These are phyloP conservation scores for Lipomyces anomalus DNA, from an alignment of 805 yeast species.

Conservation along the genomic window DNA sequence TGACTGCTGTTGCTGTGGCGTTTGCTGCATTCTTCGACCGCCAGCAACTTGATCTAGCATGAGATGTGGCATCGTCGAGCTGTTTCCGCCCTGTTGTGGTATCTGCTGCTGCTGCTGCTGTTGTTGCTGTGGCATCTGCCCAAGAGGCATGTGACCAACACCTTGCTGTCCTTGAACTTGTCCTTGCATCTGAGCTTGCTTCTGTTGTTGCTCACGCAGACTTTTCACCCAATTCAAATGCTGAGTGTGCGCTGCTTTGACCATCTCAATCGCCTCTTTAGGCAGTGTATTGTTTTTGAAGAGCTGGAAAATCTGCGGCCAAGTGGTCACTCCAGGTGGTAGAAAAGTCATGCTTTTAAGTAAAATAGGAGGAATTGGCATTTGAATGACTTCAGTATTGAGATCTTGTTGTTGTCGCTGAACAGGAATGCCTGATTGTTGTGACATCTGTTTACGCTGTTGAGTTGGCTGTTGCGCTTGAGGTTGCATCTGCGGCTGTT, in stretches of 20 bases:
- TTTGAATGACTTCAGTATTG: slow-evolving; percentile 43
- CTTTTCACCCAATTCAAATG: slow-evolving; percentile 28
- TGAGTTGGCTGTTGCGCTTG: not conserved
- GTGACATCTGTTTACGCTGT: not conserved
- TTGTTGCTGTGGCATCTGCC: slow-evolving; percentile 1
- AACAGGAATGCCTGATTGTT: too few relatives aligned
- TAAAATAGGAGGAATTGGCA: slow-evolving; percentile 67
- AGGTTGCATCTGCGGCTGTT: too few relatives aligned
- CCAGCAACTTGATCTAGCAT: slow-evolving; percentile 1
- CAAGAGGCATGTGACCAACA: slow-evolving; percentile 1
- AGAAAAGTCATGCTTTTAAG: slow-evolving; percentile 64
- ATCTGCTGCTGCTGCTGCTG: slow-evolving; percentile 4
- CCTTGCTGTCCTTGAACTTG: slow-evolving; percentile 13
- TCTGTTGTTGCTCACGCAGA: slow-evolving; percentile 4
- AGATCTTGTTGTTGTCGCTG: slow-evolving; percentile 14
- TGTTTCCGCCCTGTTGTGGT: not conserved
- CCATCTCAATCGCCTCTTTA: slow-evolving; percentile 50
- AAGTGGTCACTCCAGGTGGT: slow-evolving; percentile 73
- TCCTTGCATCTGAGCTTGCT: not conserved
- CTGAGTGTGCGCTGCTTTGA: slow-evolving; percentile 57
- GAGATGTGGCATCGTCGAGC: slow-evolving; percentile 3
- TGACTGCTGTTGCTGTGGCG: slow-evolving; percentile 5
- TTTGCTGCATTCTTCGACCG: not conserved
- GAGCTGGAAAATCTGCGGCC: slow-evolving; percentile 70
- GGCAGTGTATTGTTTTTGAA: slow-evolving; percentile 54